These are phyloP conservation scores for Thelonectria discophora DNA, from an alignment of 2,329 filamentous ascomycete genomes.

Conservation along the genomic window DNA sequence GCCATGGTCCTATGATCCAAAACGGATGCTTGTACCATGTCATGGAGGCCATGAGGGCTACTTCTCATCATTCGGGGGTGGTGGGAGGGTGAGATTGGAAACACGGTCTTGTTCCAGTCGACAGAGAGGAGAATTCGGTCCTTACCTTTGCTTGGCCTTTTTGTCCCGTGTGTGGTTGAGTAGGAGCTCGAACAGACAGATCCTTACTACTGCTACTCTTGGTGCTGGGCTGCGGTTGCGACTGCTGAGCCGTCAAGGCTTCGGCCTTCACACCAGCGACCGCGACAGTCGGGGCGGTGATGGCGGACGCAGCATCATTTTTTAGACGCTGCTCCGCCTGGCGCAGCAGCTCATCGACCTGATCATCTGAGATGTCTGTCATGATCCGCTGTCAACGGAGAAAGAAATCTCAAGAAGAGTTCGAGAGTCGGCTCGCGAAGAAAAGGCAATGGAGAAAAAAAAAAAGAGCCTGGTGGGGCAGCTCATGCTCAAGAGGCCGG, in stretches of 20 bases:
- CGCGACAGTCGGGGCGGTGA: slow-evolving; percentile 27
- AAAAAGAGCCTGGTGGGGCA: slow-evolving; percentile 12
- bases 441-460: slow-evolving; percentile 14
- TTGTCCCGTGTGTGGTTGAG: slow-evolving; percentile 34
- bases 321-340: slow-evolving; percentile 47
- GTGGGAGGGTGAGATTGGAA: slow-evolving; percentile 7
- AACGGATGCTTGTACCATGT: slow-evolving; percentile 52
- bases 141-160: slow-evolving; percentile 44
- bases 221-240: slow-evolving; percentile 26
- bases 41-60: slow-evolving; percentile 49
- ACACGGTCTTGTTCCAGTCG: background rate
- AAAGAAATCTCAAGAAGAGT: slow-evolving; percentile 7
- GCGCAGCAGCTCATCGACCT: slow-evolving; percentile 46
- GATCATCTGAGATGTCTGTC: slow-evolving; percentile 43
- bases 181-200: slow-evolving; percentile 39
- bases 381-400: slow-evolving; percentile 42
- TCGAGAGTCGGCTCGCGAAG: background rate
- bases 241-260: slow-evolving; percentile 24
- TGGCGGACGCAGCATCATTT: slow-evolving; percentile 33
- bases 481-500: background rate
- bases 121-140: background rate
- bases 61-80: slow-evolving; percentile 52
- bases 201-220: slow-evolving; percentile 25
- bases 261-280: slow-evolving; percentile 28
- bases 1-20: slow-evolving; percentile 64